phyloP scores from a whole-genome alignment of 768 basidiomycete species.

The Lentinula raphanica region DNA sequence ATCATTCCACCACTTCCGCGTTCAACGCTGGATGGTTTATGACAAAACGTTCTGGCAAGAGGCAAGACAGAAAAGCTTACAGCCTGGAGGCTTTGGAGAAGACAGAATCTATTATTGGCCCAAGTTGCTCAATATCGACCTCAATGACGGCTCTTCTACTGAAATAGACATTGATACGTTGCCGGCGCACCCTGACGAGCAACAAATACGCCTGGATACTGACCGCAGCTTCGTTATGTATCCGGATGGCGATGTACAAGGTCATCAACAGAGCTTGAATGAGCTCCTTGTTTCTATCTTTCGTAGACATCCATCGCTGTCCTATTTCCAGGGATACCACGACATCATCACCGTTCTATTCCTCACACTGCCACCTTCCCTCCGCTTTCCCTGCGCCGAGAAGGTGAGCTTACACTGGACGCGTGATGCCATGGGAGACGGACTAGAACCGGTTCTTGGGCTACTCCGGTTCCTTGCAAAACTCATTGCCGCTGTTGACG shows the following conservation, averaged over 20 bases:
- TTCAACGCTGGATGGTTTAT: constrained; percentile 34
- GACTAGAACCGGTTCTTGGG: constrained; percentile 81
- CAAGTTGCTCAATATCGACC: constrained; percentile 27
- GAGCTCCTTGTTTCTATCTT: constrained; percentile 71
- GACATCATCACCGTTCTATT: constrained; percentile 85
- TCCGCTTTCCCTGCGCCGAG: constrained; percentile 57
- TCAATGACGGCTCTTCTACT: constrained; percentile 9
- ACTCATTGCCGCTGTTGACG: constrained; percentile 66
- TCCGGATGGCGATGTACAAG: constrained; percentile 64
- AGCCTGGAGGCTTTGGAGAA: constrained; percentile 59
- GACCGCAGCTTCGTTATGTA: constrained; percentile 92
- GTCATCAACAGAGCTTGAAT: constrained; percentile 55
- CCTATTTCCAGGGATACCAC: constrained; percentile 93
- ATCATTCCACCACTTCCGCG: background rate
- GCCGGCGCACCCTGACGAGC: constrained; percentile 66
- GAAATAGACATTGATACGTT: background rate
- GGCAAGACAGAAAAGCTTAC: constrained; percentile 38
- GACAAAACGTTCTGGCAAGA: constrained; percentile 22
- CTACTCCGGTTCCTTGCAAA: constrained; percentile 56
- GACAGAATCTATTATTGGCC: constrained; percentile 56
- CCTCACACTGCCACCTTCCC: constrained; percentile 60
- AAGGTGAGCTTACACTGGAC: constrained; percentile 73
- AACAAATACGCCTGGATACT: constrained; percentile 84
- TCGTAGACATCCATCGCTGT: constrained; percentile 62
- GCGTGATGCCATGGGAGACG: constrained; percentile 83